Evolutionary conservation across 257 asterid genomes (phyloP).

Genomic region (Cynanchum wilfordii): DNA sequence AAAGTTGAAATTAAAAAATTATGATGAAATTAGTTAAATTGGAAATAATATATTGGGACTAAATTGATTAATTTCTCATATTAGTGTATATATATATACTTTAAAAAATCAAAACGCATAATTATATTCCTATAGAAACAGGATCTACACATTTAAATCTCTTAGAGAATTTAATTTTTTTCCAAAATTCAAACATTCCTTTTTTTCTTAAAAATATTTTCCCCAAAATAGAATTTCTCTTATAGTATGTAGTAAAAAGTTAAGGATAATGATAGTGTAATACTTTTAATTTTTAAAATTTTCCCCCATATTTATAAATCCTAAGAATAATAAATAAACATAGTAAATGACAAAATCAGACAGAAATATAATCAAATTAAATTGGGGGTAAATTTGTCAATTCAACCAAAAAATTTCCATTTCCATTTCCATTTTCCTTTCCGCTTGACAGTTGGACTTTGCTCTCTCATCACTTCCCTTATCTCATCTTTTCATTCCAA

Average conservation of each 20-base stretch:
- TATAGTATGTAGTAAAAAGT: too few relatives aligned
- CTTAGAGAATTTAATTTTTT: background rate
- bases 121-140: too few relatives aligned
- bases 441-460: conserved; percentile 4
- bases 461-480: background rate
- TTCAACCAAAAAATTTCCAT: background rate
- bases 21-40: too few relatives aligned
- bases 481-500: conserved; percentile 4
- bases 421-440: background rate
- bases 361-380: background rate
- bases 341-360: background rate
- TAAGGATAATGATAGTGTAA: too few relatives aligned
- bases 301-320: background rate
- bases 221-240: background rate
- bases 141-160: background rate
- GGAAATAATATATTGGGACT: too few relatives aligned
- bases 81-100: too few relatives aligned
- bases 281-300: too few relatives aligned
- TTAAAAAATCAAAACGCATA: too few relatives aligned
- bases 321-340: background rate
- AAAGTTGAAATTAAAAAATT: too few relatives aligned
- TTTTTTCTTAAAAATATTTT: too few relatives aligned
- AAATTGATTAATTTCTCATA: too few relatives aligned
- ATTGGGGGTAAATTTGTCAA: conserved; percentile 15
- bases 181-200: background rate